phyloP scores from a whole-genome alignment of 164 flowering plant genomes.

The Vitis riparia region DNA sequence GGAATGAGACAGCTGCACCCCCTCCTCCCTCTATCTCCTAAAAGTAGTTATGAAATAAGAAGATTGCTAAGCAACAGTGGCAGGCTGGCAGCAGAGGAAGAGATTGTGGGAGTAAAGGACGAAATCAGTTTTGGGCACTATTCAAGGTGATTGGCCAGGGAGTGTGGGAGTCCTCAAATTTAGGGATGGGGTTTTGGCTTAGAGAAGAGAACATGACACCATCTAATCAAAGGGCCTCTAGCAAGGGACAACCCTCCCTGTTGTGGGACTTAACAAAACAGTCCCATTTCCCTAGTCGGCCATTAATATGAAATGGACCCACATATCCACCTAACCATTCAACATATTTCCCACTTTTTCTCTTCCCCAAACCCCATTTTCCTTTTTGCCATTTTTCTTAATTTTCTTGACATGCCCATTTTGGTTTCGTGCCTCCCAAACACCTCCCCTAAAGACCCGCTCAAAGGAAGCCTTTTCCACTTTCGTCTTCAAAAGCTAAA shows the following conservation, averaged over 20 bases:
- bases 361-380: background rate
- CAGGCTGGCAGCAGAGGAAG: too few species aligned
- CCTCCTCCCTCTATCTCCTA: too few species aligned
- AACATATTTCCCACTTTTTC: constrained; percentile 3
- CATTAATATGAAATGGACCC: constrained; percentile 5
- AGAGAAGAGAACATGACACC: constrained; percentile 1
- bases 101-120: too few species aligned
- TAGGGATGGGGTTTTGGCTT: constrained; percentile 2
- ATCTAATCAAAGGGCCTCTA: background rate
- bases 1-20: too few species aligned
- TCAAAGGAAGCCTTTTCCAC: background rate
- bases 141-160: too few species aligned
- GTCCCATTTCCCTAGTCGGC: constrained; percentile 1
- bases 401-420: background rate
- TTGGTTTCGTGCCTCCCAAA: background rate
- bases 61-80: too few species aligned
- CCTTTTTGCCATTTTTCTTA: background rate
- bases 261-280: background rate
- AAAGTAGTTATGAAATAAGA: too few species aligned
- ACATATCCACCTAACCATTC: constrained; percentile 4
- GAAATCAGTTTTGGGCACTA: too few species aligned
- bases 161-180: background rate
- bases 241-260: constrained; percentile 1
- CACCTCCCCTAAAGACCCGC: constrained; percentile 8
- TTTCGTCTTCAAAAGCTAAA: too few species aligned